Percentiles rank a stretch among this genome's conserved stretches.
Evolutionary conservation across 768 basidiomycete species (phyloP).

Genomic region (Mycena sanguinolenta): DNA sequence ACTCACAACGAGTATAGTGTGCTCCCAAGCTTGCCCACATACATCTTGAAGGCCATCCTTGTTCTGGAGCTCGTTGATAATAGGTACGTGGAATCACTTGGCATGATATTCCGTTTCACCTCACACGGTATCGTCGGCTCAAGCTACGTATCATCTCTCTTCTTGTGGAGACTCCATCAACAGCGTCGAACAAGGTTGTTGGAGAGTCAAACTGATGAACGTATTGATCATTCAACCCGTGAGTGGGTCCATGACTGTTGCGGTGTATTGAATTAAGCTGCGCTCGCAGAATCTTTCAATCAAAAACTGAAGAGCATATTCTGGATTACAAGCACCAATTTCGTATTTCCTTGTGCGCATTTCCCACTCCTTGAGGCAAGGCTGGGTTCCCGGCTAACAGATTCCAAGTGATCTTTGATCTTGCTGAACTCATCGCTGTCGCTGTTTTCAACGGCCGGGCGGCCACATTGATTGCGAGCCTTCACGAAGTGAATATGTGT

Average conservation of each 20-base stretch:
- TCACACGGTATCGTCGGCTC: background rate
- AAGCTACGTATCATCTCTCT: constrained; percentile 17
- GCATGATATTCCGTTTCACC: too few relatives aligned
- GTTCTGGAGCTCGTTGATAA: constrained; percentile 18
- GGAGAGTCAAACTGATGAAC: background rate
- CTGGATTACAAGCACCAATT: constrained; percentile 2
- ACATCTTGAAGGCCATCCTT: background rate
- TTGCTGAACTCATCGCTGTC: background rate
- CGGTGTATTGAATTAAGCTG: constrained; percentile 42
- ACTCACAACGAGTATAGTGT: constrained; percentile 1
- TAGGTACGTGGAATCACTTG: background rate
- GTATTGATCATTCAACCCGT: background rate
- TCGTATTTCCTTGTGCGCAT: background rate
- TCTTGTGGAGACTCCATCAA: constrained; percentile 9
- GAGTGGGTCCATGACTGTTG: background rate
- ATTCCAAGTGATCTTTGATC: background rate
- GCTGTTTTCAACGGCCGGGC: background rate
- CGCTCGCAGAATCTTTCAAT: background rate
- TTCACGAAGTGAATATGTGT: background rate
- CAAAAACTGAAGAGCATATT: background rate
- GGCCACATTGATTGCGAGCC: background rate
- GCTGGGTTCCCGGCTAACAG: background rate
- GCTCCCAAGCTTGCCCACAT: background rate
- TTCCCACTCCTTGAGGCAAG: background rate
- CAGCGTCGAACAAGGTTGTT: background rate